Base-by-base conservation (phyloP, 495 filamentous ascomycete genomes). In the Penicillium flavigenum region DNA sequence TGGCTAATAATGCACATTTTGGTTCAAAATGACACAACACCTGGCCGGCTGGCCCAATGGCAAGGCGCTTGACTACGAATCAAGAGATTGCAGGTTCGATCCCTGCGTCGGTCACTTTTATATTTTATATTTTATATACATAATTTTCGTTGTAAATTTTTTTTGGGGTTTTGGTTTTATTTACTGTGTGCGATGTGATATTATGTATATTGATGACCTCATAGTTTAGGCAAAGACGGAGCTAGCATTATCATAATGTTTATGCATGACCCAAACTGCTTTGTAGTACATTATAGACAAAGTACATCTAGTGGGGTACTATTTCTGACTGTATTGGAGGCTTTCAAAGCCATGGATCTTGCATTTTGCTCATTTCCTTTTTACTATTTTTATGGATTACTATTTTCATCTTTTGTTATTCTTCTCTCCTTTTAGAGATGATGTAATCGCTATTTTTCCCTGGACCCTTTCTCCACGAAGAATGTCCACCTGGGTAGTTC, bases 21-120 rank as follows among this genome's bases (percentile, higher is more conserved):
- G 20, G 1, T 1, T 20, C 20, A 20, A 24, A n/a, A n/a, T 24
- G 22, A 24, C 47, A 47, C 59, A 47, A 55, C 6, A 24, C 2
- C 1, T 24, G 72, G 67, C 72, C 73, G 66, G 75, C 75, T 85
- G 79, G 81, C 81, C 79, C 80, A 85, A 85, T 86, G 83, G 83
- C 79, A 86, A 86, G 83, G 82, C 82, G 82, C 81, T 85, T 85
- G 83, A 85, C 83, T 86, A 85, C 83, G 83, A 83, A 82, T 82
- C 80, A 82, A 82, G 77, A 82, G 80, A 82, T 82, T 82, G 74
- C 73, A 77, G 73, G 74, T 68, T 71, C 65, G 67, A 73, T 60
- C 68, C 71, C 74, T 71, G 73, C 73, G 68, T 76, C 70, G 71
- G 74, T 76, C 73, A 75, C 62, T 68, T 70, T n/a, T n/a, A n/a